Evolutionary conservation across 129 eudicot genomes (phyloP).

Genomic region (Calendula officinalis): DNA sequence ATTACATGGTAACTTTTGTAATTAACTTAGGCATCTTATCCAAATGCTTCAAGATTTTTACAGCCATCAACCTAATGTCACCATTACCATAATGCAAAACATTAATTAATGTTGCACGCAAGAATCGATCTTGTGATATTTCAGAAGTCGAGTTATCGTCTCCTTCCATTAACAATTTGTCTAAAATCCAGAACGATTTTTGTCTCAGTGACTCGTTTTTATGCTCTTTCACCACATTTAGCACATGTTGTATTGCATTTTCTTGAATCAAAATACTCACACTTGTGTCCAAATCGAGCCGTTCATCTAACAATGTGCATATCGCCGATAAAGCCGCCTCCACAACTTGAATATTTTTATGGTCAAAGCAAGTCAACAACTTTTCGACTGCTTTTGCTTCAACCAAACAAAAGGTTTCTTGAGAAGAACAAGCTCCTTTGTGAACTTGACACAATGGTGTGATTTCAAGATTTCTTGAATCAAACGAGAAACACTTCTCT

Average conservation of each 20-base stretch:
- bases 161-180: slow-evolving; percentile 55
- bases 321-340: slow-evolving; percentile 69
- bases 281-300: slow-evolving; percentile 48
- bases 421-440: slow-evolving; percentile 61
- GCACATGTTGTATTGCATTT: slow-evolving; percentile 39
- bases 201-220: slow-evolving; percentile 48
- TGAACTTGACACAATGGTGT: slow-evolving; percentile 45
- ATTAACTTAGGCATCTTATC: slow-evolving; percentile 38
- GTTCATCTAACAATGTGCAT: slow-evolving; percentile 57
- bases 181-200: slow-evolving; percentile 59
- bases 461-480: slow-evolving; percentile 27
- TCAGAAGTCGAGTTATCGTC: slow-evolving; percentile 46
- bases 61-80: slow-evolving; percentile 60
- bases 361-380: slow-evolving; percentile 55
- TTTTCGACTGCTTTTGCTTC: slow-evolving; percentile 61
- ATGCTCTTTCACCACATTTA: slow-evolving; percentile 62
- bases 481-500: slow-evolving; percentile 30
- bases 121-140: slow-evolving; percentile 54
- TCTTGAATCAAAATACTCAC: slow-evolving; percentile 43
- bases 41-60: slow-evolving; percentile 59
- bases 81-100: slow-evolving; percentile 67
- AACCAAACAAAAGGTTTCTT: slow-evolving; percentile 60
- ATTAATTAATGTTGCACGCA: slow-evolving; percentile 50
- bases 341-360: slow-evolving; percentile 49
- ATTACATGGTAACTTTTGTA: slow-evolving; percentile 32